A percentile compares a stretch with the other conserved stretches of the same genome.
These are phyloP conservation scores for Voacanga thouarsii DNA, from an alignment of 257 asterid genomes.

Conservation along the genomic window DNA sequence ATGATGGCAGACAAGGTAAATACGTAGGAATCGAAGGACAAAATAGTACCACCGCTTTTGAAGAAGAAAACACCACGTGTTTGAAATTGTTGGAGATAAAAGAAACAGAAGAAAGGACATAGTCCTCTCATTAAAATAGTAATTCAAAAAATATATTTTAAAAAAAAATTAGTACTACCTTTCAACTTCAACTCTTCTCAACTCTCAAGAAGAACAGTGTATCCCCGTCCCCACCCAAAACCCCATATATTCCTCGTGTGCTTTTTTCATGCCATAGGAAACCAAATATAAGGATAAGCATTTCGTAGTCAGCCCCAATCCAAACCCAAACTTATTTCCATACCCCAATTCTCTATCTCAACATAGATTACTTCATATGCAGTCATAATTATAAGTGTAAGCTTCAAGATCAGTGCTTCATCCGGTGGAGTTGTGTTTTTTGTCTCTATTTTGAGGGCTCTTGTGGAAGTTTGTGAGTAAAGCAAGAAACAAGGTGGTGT, in stretches of 20 bases:
- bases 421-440: neutral
- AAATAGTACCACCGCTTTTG: conserved; percentile 24
- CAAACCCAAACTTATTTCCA: neutral
- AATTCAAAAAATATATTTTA: neutral
- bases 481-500: neutral
- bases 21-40: conserved; percentile 13
- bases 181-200: too few relatives aligned
- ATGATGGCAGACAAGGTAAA: conserved; percentile 21
- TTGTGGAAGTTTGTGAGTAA: neutral
- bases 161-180: too few relatives aligned
- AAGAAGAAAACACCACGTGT: conserved; percentile 47
- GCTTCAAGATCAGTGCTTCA: neutral
- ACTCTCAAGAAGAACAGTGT: too few relatives aligned
- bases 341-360: neutral
- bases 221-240: conserved; percentile 1
- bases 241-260: conserved; percentile 65
- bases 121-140: neutral
- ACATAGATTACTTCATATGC: neutral
- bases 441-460: too few relatives aligned
- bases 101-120: neutral
- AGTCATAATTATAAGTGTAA: neutral
- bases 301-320: neutral
- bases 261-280: conserved; percentile 5
- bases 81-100: conserved; percentile 21
- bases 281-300: conserved; percentile 2